Base-by-base conservation (phyloP, 108 stramenopile species). In the Nitzschia sp. region DNA sequence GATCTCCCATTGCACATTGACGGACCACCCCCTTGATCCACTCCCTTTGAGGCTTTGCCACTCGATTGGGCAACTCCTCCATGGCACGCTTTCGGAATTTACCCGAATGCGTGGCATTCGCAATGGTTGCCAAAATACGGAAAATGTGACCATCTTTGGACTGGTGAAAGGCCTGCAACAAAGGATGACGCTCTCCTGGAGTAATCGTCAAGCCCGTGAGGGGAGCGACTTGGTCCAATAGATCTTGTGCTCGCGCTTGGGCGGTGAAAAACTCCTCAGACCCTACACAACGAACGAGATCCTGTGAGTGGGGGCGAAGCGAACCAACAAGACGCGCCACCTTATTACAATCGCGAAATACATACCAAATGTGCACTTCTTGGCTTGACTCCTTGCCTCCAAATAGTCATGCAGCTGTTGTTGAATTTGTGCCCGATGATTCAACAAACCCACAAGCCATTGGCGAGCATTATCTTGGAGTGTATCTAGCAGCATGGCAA, bases 91-190 rank as follows among this genome's bases (percentile, higher is more conserved):
- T 54, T 19, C 94, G 83, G n/a, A 85, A 76, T n/a, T 73, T 63
- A 10, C 58, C 51, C 14, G 85, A 80, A 67, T 95, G 94, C 11
- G 57, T 70, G 6, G 89, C 76, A 38, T 71, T 73, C 0, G 83
- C 61, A 69, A 95, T 86, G 19, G 88, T 81, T 3, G 88, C 76
- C 21, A 95, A 70, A 43, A 92, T 73, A 5, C 85, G 82, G 69
- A 95, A 92, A 46, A 95, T 83, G 65, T 88, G 86, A 68, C 86
- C 87, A 76, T 95, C 94, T 41, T 85, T 82, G 22, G 81, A 83
- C 9, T 55, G 52, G 63, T 95, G 94, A 56, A 94, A 65, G 22
- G 78, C 78, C 52, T 82, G 77, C 50, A 93, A 61, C 10, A 88
- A 65, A 29, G 80, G 60, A 60, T 77, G 72, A 22, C 52, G 83